phyloP scores from a whole-genome alignment of 2,329 filamentous ascomycete species.

The Bipolaris sorokiniana region DNA sequence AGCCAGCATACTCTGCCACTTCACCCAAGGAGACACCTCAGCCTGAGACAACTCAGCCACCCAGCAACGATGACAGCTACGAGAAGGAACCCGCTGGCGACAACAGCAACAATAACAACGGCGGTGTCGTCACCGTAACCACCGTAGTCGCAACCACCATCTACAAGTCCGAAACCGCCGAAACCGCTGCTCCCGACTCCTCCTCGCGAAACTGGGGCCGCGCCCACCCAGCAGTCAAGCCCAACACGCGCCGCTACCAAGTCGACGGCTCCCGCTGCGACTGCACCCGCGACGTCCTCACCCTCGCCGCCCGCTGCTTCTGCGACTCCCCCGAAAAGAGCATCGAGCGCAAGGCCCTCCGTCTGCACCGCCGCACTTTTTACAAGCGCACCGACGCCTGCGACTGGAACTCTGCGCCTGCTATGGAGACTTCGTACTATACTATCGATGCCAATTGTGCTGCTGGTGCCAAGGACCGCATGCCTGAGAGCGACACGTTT shows the following conservation, averaged over 20 bases:
- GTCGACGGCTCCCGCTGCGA: conserved; percentile 42
- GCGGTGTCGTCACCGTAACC: conserved; percentile 13
- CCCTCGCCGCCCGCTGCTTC: conserved; percentile 31
- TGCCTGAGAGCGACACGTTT: conserved; percentile 31
- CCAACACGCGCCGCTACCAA: conserved; percentile 26
- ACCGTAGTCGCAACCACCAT: conserved; percentile 13
- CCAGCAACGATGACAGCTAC: conserved; percentile 4
- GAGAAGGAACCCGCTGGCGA: conserved; percentile 3
- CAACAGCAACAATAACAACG: background rate
- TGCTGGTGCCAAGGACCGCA: conserved; percentile 36
- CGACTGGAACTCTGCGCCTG: conserved; percentile 48
- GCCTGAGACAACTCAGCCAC: conserved; percentile 8
- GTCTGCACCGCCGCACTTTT: conserved; percentile 39
- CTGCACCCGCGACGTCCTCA: conserved; percentile 28
- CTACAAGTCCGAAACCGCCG: conserved; percentile 8
- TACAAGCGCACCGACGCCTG: conserved; percentile 41
- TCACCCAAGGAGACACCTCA: conserved; percentile 17
- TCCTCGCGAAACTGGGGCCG: conserved; percentile 4
- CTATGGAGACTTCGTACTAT: conserved; percentile 52
- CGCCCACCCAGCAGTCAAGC: conserved; percentile 20
- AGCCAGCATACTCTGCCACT: conserved; percentile 16
- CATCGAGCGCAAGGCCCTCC: conserved; percentile 43
- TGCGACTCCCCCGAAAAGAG: conserved; percentile 30
- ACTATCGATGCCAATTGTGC: conserved; percentile 48
- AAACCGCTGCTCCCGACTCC: conserved; percentile 13